Conservation (phyloP, 768 basidiomycete species). For the Tubosaeta brunneosetosa region DNA sequence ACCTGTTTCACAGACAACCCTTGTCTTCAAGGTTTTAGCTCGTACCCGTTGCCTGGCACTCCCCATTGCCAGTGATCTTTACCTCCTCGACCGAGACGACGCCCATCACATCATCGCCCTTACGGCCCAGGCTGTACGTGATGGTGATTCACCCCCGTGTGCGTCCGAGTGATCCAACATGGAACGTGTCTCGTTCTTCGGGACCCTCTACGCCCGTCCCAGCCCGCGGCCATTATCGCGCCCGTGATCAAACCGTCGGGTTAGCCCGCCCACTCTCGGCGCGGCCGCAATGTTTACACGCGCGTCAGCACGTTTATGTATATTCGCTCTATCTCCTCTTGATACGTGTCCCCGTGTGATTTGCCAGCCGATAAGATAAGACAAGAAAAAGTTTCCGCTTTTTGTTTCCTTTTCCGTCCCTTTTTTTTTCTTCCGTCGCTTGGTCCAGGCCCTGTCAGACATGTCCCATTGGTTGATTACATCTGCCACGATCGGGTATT, state of each 20-base stretch:
- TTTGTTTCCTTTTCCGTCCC: slow-evolving; percentile 12
- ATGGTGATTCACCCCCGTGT: slow-evolving; percentile 9
- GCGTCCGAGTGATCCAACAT: slow-evolving; percentile 9
- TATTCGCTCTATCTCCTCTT: slow-evolving; percentile 18
- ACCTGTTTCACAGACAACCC: neutral
- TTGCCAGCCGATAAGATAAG: slow-evolving; percentile 30
- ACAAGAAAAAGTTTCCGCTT: slow-evolving; percentile 11
- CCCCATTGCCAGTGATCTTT: neutral
- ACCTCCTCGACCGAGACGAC: neutral
- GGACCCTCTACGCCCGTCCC: slow-evolving; percentile 17
- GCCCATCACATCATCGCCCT: slow-evolving; percentile 10
- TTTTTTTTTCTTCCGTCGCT: slow-evolving; percentile 11
- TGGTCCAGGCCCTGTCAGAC: slow-evolving; percentile 7
- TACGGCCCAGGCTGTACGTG: slow-evolving; percentile 20
- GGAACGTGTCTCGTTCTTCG: slow-evolving; percentile 20
- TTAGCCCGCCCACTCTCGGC: slow-evolving; percentile 8
- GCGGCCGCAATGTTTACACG: slow-evolving; percentile 9
- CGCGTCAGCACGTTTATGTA: slow-evolving; percentile 6
- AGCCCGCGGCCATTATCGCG: slow-evolving; percentile 16
- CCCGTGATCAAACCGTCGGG: neutral
- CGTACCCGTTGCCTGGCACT: neutral
- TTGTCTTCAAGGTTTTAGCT: slow-evolving; percentile 14
- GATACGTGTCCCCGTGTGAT: slow-evolving; percentile 21
- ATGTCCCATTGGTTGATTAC: slow-evolving; percentile 6
- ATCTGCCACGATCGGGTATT: slow-evolving; percentile 11